phyloP scores from a whole-genome alignment of 2,329 filamentous ascomycete genomes.

The Venturia carpophila region DNA sequence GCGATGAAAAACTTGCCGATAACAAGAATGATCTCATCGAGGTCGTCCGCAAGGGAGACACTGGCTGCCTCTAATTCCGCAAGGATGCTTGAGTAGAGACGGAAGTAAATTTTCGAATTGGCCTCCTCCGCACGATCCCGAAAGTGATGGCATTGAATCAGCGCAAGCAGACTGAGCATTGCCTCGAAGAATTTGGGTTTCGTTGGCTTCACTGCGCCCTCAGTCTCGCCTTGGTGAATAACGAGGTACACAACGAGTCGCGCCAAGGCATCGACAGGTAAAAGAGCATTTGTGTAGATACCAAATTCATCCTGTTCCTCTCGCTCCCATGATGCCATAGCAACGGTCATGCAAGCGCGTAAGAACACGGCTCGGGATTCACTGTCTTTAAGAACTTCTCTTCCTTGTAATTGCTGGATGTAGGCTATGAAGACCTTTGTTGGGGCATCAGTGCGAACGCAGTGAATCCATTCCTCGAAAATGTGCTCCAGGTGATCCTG shows the following conservation, averaged over 20 bases:
- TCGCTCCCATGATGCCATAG: slow-evolving; percentile 70
- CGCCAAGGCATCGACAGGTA: slow-evolving; percentile 71
- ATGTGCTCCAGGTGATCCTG: slow-evolving; percentile 88
- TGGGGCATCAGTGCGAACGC: slow-evolving; percentile 68
- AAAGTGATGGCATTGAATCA: slow-evolving; percentile 81
- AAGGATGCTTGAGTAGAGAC: slow-evolving; percentile 75
- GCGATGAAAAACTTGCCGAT: slow-evolving; percentile 65
- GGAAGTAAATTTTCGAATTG: slow-evolving; percentile 84
- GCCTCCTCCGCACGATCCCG: slow-evolving; percentile 71
- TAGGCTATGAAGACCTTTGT: slow-evolving; percentile 68
- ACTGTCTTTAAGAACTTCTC: slow-evolving; percentile 61
- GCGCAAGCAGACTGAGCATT: slow-evolving; percentile 65
- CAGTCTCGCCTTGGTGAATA: slow-evolving; percentile 57
- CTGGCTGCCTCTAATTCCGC: slow-evolving; percentile 60
- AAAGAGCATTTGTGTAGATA: slow-evolving; percentile 52
- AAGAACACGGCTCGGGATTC: slow-evolving; percentile 76
- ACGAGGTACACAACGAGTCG: slow-evolving; percentile 72
- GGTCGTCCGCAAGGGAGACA: slow-evolving; percentile 46
- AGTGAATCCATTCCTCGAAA: slow-evolving; percentile 88
- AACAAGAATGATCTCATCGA: slow-evolving; percentile 60
- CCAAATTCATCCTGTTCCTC: slow-evolving; percentile 51
- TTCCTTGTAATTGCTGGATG: slow-evolving; percentile 72
- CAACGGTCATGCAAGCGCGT: slow-evolving; percentile 70
- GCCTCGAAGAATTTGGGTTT: slow-evolving; percentile 67
- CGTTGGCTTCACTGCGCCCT: slow-evolving; percentile 50